These are phyloP conservation scores for Coprinellus micaceus DNA, from an alignment of 768 basidiomycete species.

Conservation along the genomic window DNA sequence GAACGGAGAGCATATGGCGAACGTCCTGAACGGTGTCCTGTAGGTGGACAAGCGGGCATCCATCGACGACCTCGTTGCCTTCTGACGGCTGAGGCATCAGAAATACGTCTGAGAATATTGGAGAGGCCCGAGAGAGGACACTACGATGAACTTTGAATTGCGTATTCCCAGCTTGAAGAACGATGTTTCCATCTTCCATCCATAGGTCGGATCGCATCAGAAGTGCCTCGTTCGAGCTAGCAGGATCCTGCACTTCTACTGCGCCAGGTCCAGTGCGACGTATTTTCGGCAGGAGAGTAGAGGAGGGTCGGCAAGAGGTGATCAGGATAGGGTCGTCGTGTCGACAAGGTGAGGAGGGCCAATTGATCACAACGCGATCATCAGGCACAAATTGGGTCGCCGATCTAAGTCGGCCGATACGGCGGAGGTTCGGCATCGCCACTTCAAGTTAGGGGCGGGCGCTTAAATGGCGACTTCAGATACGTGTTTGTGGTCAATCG, in stretches of 20 bases:
- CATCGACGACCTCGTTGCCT: constrained; percentile 6
- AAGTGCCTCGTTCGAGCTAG: neutral
- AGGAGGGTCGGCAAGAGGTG: too few species aligned
- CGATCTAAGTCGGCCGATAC: too few species aligned
- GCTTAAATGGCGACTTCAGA: too few species aligned
- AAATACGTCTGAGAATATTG: constrained; percentile 22
- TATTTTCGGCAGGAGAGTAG: too few species aligned
- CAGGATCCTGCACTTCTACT: neutral
- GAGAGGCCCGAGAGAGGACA: constrained; percentile 16
- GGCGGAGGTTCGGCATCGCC: too few species aligned
- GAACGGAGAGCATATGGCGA: neutral
- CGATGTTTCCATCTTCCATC: constrained; percentile 19
- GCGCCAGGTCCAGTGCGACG: neutral
- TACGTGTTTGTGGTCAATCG: too few species aligned
- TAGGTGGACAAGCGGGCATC: neutral
- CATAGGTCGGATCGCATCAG: constrained; percentile 6
- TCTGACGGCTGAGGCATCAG: constrained; percentile 11
- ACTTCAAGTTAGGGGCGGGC: too few species aligned
- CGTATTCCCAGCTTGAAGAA: constrained; percentile 15
- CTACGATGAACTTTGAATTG: constrained; percentile 20
- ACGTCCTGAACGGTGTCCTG: neutral
- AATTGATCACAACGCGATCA: too few species aligned
- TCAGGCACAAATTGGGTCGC: too few species aligned
- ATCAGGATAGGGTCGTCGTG: too few species aligned
- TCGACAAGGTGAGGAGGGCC: too few species aligned